phyloP scores from a whole-genome alignment of 1,284 basidiomycete genomes.

The Volvariella surrecta region DNA sequence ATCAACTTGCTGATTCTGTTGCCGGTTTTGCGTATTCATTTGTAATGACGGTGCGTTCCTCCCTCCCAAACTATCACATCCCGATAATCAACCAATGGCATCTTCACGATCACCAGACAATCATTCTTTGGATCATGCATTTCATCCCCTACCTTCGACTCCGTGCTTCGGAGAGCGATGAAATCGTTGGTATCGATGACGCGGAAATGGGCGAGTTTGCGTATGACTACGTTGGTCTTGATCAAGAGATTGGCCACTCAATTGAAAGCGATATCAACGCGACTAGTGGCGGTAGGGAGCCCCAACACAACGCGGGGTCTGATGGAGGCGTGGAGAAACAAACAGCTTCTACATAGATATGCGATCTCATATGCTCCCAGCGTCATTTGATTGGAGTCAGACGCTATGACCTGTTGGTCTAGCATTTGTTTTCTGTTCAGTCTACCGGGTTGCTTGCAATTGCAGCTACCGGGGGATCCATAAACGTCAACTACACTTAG shows the following conservation, averaged over 20 bases:
- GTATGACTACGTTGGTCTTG: conserved; percentile 83
- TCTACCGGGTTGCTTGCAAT: too few relatives aligned
- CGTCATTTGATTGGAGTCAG: too few relatives aligned
- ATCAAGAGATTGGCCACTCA: conserved; percentile 27
- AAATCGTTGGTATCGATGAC: conserved; percentile 92
- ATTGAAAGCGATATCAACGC: not conserved
- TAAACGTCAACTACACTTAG: too few relatives aligned
- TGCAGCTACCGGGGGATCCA: too few relatives aligned
- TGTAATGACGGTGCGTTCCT: conserved; percentile 58
- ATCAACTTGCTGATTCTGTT: conserved; percentile 78
- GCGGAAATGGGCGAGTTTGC: conserved; percentile 91
- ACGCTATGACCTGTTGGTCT: too few relatives aligned
- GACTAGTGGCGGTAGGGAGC: not conserved
- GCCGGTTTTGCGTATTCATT: conserved; percentile 77
- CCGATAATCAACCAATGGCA: conserved; percentile 3
- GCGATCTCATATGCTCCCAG: too few relatives aligned
- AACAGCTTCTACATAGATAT: too few relatives aligned
- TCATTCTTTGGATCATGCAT: conserved; percentile 92
- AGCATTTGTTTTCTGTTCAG: too few relatives aligned
- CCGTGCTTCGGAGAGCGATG: conserved; percentile 73
- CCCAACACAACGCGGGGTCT: not conserved
- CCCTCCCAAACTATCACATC: not conserved
- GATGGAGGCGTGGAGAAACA: too few relatives aligned
- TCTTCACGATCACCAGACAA: conserved; percentile 36
- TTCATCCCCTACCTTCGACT: conserved; percentile 83